Conservation (phyloP, 2,329 filamentous ascomycete genomes). For the Botrytis deweyae region DNA sequence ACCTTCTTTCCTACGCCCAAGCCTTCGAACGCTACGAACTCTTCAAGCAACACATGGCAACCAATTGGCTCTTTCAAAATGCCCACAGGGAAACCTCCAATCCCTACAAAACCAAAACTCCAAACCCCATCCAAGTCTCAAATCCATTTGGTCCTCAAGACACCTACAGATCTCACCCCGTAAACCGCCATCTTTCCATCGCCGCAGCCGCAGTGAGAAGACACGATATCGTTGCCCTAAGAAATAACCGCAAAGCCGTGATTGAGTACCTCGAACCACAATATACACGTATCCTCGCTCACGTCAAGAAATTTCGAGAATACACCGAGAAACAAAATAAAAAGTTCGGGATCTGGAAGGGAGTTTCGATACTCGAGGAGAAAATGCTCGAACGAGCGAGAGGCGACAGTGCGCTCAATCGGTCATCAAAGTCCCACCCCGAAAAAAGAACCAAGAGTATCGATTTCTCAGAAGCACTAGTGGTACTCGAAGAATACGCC, state of each 20-base stretch:
- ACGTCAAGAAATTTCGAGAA: not conserved
- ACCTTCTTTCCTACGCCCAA: not conserved
- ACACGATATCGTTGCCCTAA: not conserved
- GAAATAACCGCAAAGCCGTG: not conserved
- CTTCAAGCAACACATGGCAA: conserved; percentile 2
- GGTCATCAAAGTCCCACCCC: too few relatives aligned
- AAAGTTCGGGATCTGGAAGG: conserved; percentile 1
- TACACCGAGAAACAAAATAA: conserved; percentile 11
- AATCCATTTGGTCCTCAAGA: not conserved
- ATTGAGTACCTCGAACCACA: conserved; percentile 20
- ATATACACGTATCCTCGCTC: conserved; percentile 1
- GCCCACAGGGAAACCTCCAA: not conserved
- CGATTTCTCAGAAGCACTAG: not conserved
- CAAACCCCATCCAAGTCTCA: not conserved
- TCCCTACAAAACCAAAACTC: not conserved
- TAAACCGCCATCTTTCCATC: not conserved
- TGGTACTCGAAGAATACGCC: conserved; percentile 10
- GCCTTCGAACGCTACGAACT: not conserved
- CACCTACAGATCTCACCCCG: not conserved
- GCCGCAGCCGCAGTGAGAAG: not conserved
- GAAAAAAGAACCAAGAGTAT: not conserved
- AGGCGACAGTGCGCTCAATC: too few relatives aligned
- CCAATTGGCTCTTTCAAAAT: not conserved
- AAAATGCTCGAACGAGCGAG: not conserved
- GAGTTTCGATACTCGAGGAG: not conserved